phyloP scores from a whole-genome alignment of 1,284 basidiomycete species.

The Hypsizygus ulmarius region DNA sequence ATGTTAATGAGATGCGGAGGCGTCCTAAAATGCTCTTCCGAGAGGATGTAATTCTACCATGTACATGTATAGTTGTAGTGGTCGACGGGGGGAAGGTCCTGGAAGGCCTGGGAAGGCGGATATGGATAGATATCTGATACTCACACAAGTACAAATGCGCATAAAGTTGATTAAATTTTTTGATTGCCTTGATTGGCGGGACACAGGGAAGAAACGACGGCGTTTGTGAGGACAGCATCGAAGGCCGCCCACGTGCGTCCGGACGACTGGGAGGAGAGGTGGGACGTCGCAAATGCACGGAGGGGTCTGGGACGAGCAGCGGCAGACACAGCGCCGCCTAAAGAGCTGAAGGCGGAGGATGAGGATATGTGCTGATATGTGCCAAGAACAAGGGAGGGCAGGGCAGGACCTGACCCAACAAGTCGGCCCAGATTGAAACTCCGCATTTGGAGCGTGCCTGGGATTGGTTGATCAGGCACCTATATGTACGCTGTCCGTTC shows the following conservation, averaged over 20 bases:
- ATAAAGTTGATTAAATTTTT: constrained; percentile 11
- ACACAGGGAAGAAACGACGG: not conserved
- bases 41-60: no score
- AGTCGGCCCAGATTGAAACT: constrained; percentile 14
- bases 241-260: no score
- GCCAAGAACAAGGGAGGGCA: not conserved
- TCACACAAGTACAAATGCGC: constrained; percentile 1
- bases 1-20: no score
- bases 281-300: not conserved
- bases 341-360: not conserved
- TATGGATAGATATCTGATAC: not conserved
- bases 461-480: constrained; percentile 26
- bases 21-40: no score
- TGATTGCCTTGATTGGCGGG: constrained; percentile 15
- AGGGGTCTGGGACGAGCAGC: not conserved
- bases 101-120: no score
- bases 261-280: not conserved
- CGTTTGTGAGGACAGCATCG: not conserved
- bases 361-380: not conserved
- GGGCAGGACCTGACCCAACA: constrained; percentile 7
- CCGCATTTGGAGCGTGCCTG: constrained; percentile 14
- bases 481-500: constrained; percentile 20
- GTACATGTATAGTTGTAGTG: no score
- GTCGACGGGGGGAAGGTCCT: no score
- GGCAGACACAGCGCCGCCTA: not conserved